Evolutionary conservation across 1,139 yeast genomes (phyloP), one percentile per base, ranked within the genome.

Genomic region (Scheffersomyces illinoinensis): DNA sequence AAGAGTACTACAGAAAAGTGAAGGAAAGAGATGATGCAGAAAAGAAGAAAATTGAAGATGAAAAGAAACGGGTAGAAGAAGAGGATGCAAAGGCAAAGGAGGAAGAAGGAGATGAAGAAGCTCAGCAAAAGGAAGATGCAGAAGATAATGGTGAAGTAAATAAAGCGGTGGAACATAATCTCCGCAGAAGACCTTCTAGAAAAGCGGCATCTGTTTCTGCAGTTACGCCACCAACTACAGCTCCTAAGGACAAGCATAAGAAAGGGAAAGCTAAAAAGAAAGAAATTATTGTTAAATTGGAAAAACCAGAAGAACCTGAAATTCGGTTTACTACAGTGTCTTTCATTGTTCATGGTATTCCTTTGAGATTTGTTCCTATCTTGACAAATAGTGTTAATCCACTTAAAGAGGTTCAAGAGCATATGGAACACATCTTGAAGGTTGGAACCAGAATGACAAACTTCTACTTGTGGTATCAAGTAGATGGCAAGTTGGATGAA

Each of bases 401-500:
- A 7, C 69, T 79, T 19, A 85, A 84, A 2, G 77, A 82, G 19
- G 93, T 89, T 0, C 85, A 81, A 58, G 73, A 76, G 21, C 76
- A 81, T 47, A 93, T 93, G 97, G 77, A 82, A 54, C 75, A 81
- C 17, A 83, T 89, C 0, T 71, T 92, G 60, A 76, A 78, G 17
- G 77, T 75, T 19, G 97, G 97, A 0, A 79, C 78, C 0, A 79
- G 95, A 58, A 75, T 87, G 6, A 77, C 88, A 7, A 84, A 85
- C 48, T 85, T 85, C 68, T 85, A 89, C 68, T 78, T 91, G 48
- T 93, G 97, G 97, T 91, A 88, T 67, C 92, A 91, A 67, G 81
- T 93, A 21, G 97, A 92, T 71, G 95, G 93, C 4, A 83, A 85
- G 56, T 87, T 89, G 61, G 95, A 89, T 68, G 92, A 87, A 60